Evolutionary conservation across 23 red algal genomes (phyloP).

Genomic region (Cyanidium caldarium): DNA sequence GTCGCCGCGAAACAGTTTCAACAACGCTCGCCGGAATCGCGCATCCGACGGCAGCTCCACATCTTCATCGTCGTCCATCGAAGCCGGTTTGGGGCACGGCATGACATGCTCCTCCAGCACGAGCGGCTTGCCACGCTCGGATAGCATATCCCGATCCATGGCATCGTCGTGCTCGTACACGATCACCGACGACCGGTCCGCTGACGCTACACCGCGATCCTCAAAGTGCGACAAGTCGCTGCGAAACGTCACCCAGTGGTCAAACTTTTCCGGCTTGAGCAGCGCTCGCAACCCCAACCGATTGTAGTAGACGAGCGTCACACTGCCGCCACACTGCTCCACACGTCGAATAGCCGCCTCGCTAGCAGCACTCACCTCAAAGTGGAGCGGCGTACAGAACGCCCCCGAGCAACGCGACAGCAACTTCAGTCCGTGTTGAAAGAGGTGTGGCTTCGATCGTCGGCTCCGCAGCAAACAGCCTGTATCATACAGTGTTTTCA

Average conservation of each 20-base stretch:
- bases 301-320: conserved; percentile 51
- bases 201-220: background rate
- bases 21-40: background rate
- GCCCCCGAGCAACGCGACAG: background rate
- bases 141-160: background rate
- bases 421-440: background rate
- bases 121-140: background rate
- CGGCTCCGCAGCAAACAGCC: background rate
- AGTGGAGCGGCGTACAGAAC: background rate
- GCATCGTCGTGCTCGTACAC: background rate
- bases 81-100: background rate
- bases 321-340: conserved; percentile 19
- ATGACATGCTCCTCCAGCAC: background rate
- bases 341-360: background rate
- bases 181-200: background rate
- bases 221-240: background rate
- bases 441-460: background rate
- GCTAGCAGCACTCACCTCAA: background rate
- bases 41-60: background rate
- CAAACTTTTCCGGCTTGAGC: conserved; percentile 41
- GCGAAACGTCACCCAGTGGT: background rate
- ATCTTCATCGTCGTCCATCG: background rate
- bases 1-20: background rate
- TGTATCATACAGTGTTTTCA: background rate
- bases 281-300: conserved; percentile 31